Evolutionary conservation across 305 asterid genomes (phyloP).

Genomic region (Fraxinus nigra): DNA sequence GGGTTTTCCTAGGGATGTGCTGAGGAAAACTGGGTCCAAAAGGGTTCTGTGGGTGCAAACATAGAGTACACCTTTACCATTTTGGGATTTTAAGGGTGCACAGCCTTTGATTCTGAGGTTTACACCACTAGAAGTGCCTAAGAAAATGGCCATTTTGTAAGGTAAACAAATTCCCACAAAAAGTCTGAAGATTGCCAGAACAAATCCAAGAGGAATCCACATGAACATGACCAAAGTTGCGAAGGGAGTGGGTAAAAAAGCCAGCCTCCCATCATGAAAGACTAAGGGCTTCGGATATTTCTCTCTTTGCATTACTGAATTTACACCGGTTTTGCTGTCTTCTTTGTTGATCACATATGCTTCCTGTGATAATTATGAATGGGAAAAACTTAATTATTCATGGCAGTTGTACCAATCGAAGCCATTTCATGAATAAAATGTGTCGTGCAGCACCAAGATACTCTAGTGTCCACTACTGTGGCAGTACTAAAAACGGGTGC

Average conservation of each 20-base stretch:
- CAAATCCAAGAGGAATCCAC: slow-evolving; percentile 75
- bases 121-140: slow-evolving; percentile 54
- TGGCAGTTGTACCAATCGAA: not conserved
- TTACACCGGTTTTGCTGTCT: slow-evolving; percentile 25
- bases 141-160: slow-evolving; percentile 33
- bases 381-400: not conserved
- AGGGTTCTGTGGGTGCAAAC: slow-evolving; percentile 88
- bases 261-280: slow-evolving; percentile 87
- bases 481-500: not conserved
- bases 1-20: slow-evolving; percentile 43
- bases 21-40: slow-evolving; percentile 75
- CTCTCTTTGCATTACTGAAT: slow-evolving; percentile 46
- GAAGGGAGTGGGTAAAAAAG: slow-evolving; percentile 78
- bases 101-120: slow-evolving; percentile 37
- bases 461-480: not conserved
- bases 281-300: slow-evolving; percentile 79
- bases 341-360: slow-evolving; percentile 53
- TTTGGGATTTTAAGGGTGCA: slow-evolving; percentile 23
- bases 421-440: not conserved
- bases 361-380: slow-evolving; percentile 44
- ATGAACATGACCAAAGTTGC: slow-evolving; percentile 69
- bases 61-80: slow-evolving; percentile 57
- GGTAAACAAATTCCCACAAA: slow-evolving; percentile 57
- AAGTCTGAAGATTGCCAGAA: slow-evolving; percentile 52
- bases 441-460: not conserved